These are phyloP conservation scores for Protomyces inundatus DNA, from an alignment of 1,139 yeast genomes.

Conservation along the genomic window DNA sequence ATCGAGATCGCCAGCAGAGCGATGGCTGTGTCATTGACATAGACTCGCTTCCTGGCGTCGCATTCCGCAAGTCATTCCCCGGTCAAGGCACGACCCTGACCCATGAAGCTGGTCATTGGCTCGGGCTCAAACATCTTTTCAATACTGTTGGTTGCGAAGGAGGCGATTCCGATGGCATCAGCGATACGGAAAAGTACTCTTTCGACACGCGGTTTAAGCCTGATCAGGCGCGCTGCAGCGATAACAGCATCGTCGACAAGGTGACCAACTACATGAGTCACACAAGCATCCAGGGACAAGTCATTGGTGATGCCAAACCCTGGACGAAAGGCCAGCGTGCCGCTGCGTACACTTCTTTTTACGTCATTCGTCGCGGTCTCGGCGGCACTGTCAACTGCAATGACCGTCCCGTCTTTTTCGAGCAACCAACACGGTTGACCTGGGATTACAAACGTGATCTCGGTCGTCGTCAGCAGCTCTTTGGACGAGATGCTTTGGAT, in stretches of 20 bases:
- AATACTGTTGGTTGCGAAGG: not conserved
- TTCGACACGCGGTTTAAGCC: not conserved
- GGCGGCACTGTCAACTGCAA: not conserved
- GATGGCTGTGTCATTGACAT: not conserved
- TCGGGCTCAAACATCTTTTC: not conserved
- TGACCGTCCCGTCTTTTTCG: not conserved
- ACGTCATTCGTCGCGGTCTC: not conserved
- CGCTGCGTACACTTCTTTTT: not conserved
- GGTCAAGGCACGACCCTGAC: not conserved
- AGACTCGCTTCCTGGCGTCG: not conserved
- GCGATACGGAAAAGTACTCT: not conserved
- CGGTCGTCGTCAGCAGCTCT: not conserved
- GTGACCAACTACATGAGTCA: not conserved
- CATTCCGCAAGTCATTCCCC: not conserved
- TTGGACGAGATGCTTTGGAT: not conserved
- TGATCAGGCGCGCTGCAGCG: not conserved
- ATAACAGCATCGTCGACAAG: not conserved
- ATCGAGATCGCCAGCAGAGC: not conserved
- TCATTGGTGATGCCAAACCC: not conserved
- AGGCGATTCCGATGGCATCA: not conserved
- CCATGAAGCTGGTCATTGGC: not conserved
- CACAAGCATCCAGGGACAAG: not conserved
- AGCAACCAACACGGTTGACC: not conserved
- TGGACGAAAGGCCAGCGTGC: not conserved
- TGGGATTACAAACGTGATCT: not conserved